Evolutionary conservation across 148 eudicot genomes (phyloP), one percentile per base, ranked within the genome.

Genomic region (Diospyros lotus): DNA sequence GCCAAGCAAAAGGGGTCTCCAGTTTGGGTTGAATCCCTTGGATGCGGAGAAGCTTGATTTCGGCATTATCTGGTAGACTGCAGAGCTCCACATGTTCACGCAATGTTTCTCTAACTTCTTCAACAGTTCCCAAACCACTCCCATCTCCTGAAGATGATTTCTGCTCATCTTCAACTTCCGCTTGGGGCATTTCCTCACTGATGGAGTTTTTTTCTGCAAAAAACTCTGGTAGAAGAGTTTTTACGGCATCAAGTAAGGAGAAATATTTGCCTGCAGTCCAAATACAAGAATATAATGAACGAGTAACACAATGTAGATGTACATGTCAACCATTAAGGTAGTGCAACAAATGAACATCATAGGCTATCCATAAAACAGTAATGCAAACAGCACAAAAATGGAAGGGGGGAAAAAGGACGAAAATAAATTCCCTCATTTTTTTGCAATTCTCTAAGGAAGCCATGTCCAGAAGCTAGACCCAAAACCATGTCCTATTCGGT

Each of bases 1-100:
- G 87, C 98, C 98, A 95, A 71, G 94, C 72, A 73, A 95, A 86
- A 13, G 98, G 98, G 73, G 87, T 85, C 71, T 87, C 92, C 64
- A 82, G 72, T 28, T 28, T 28, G 4, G 91, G 97, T 81, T 95
- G 91, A 53, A 91, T 89, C 18, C 97, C 96, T 82, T 95, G 98
- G 68, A 95, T 89, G 43, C 98, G 89, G 17, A 92, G 77, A 45
- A 95, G 84, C 85, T 87, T 93, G 63, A 90, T 78, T 73, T 84
- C 87, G 73, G 81, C 71, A 50, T 56, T 38, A 62, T 80, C 78
- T 6, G 79, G 51, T 53, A 70, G 50, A 51, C 60, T 66, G 43
- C 54, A 66, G 15, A 81, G 69, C 50, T 71, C 82, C 5, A 77
- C 64, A 28, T 54, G 68, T 61, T 78, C 79, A 58, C 50, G 15